A percentile compares a stretch with the other conserved stretches of the same genome.
These are phyloP conservation scores for Vigna nakashimae DNA, from an alignment of 306 rosid genomes.

Conservation along the genomic window DNA sequence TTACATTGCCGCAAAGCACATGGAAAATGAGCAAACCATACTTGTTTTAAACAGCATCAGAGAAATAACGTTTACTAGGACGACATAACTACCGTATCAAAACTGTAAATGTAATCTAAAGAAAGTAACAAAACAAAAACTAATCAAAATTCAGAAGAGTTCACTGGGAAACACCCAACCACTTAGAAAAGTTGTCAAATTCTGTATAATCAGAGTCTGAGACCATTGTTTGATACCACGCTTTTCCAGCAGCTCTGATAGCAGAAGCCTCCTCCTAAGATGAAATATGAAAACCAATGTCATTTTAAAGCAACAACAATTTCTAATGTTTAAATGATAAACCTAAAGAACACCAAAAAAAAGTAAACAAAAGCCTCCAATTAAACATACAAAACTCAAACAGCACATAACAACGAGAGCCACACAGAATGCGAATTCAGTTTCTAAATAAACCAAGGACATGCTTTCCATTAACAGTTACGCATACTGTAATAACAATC, in stretches of 20 bases:
- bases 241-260: conserved; percentile 81
- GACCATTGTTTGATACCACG: conserved; percentile 85
- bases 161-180: conserved; percentile 81
- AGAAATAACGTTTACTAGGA: neutral
- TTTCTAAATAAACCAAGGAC: too few species aligned
- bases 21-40: neutral
- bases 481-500: too few species aligned
- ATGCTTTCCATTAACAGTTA: too few species aligned
- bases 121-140: conserved; percentile 37
- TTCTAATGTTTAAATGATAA: neutral
- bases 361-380: too few species aligned
- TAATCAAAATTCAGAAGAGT: conserved; percentile 10
- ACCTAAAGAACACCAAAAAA: too few species aligned
- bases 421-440: too few species aligned
- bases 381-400: too few species aligned
- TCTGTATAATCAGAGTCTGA: conserved; percentile 87
- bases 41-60: neutral
- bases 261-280: conserved; percentile 76
- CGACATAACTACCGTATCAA: conserved; percentile 37
- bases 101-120: conserved; percentile 45
- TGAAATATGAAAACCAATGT: neutral
- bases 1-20: neutral
- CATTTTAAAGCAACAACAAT: neutral
- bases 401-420: too few species aligned
- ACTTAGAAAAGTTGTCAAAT: conserved; percentile 79